These are phyloP conservation scores for Fonsecaea nubica DNA, from an alignment of 2,329 filamentous ascomycete genomes.

Conservation along the genomic window DNA sequence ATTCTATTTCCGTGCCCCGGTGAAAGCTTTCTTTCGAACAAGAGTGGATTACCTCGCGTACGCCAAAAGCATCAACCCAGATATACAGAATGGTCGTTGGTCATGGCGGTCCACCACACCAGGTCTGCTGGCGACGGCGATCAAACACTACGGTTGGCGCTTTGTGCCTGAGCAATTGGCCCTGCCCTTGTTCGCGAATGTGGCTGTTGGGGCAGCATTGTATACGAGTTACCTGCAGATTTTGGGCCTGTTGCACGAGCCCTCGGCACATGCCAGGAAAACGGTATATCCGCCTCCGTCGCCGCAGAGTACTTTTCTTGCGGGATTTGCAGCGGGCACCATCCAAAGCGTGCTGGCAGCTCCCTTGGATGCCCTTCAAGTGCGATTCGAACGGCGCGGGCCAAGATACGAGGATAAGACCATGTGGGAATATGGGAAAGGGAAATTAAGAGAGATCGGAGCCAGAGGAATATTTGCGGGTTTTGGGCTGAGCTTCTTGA, in stretches of 20 bases:
- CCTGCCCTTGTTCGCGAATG: constrained; percentile 68
- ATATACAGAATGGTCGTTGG: constrained; percentile 55
- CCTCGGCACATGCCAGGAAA: constrained; percentile 62
- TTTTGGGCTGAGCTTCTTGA: constrained; percentile 65
- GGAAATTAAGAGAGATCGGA: constrained; percentile 66
- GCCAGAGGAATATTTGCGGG: constrained; percentile 67
- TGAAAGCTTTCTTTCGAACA: constrained; percentile 90
- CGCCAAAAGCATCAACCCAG: constrained; percentile 67
- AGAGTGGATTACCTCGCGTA: constrained; percentile 81
- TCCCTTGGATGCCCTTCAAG: constrained; percentile 68
- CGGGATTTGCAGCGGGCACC: constrained; percentile 65
- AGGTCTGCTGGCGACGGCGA: constrained; percentile 65
- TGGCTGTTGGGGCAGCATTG: constrained; percentile 66
- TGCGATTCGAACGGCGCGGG: constrained; percentile 62
- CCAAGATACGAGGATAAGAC: constrained; percentile 53
- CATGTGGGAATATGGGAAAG: constrained; percentile 68
- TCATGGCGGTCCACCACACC: constrained; percentile 68
- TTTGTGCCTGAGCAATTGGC: constrained; percentile 70
- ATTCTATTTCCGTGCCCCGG: constrained; percentile 90
- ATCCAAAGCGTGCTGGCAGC: constrained; percentile 68
- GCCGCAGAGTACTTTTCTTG: constrained; percentile 60
- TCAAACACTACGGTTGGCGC: constrained; percentile 67
- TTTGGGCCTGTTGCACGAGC: constrained; percentile 64
- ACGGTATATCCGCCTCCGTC: constrained; percentile 66
- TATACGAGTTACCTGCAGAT: constrained; percentile 69